Base-by-base conservation (phyloP, 73 alveolate species). In the Uronychia setigera region DNA sequence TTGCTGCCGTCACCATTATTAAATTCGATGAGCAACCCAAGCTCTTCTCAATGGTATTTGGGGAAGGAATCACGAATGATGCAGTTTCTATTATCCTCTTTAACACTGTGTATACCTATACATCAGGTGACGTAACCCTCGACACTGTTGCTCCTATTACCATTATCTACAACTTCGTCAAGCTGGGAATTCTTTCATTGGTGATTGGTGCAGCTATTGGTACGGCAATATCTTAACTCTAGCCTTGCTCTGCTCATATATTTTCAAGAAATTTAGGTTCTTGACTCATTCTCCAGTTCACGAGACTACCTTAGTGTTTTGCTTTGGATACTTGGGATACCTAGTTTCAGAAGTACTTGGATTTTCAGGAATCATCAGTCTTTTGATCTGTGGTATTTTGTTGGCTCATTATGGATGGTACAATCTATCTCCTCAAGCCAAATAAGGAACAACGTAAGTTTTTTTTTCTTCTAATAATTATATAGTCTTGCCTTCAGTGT, bases 21-120 rank as follows among this genome's bases (percentile, higher is more conserved):
- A 96, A 94, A 28, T 96, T 94, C 60, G 93, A 93, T 57, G 94
- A 94, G 80, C 82, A 92, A 86, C 99, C 99, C 1, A 92, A 95
- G 84, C 88, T 97, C 76, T 95, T 95, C 93, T 85, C 97, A 74
- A 88, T 97, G 35, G 93, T 97, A 26, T 97, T 97, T 79, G 99
- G 99, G 0, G 99, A 96, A 80, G 98, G 99, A 26, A 96, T 97
- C 81, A 94, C 96, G 19, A 96, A 96, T 80, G 99, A 96, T 92
- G 99, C 99, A n/a, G 99, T 97, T 31, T 95, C 99, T 34, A 97
- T 97, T 74, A 95, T 94, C 80, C 92, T 97, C 29, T 94, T 93
- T 87, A 92, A 95, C 86, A 93, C 96, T 46, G 93, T 95, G 67
- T 82, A 74, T 80, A 87, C 84, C 33, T 94, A 78, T 33, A 77